These are phyloP conservation scores for Candida ortonii DNA, from an alignment of 805 yeast genomes.

Conservation along the genomic window DNA sequence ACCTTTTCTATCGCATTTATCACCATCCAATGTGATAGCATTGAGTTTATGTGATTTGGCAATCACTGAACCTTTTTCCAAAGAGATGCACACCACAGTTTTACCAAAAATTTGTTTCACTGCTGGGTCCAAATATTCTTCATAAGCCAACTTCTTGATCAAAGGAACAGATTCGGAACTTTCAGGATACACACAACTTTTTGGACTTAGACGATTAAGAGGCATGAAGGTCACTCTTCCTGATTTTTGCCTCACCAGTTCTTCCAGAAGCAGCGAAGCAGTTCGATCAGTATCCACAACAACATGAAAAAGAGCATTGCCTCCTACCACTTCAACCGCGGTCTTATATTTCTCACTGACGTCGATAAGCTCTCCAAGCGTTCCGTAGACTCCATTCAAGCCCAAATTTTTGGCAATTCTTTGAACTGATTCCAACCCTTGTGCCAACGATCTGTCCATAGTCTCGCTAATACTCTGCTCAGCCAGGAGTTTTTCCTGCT, in stretches of 20 bases:
- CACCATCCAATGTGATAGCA: slow-evolving; percentile 91
- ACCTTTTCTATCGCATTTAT: slow-evolving; percentile 80
- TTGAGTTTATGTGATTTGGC: slow-evolving; percentile 59
- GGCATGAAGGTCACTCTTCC: slow-evolving; percentile 95
- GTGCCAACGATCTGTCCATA: slow-evolving; percentile 67
- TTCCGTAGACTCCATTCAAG: slow-evolving; percentile 70
- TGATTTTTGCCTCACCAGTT: slow-evolving; percentile 60
- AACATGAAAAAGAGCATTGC: slow-evolving; percentile 78
- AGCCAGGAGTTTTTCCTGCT: slow-evolving; percentile 53
- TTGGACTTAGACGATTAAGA: slow-evolving; percentile 58
- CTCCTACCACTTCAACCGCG: slow-evolving; percentile 89
- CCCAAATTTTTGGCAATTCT: slow-evolving; percentile 59
- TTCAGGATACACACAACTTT: slow-evolving; percentile 53
- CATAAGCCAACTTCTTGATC: slow-evolving; percentile 67
- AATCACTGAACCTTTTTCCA: slow-evolving; percentile 65
- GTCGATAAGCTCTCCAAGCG: slow-evolving; percentile 77
- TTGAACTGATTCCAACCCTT: slow-evolving; percentile 68
- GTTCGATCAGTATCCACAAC: slow-evolving; percentile 87
- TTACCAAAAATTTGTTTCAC: slow-evolving; percentile 78
- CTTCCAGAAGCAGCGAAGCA: slow-evolving; percentile 76
- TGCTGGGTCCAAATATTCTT: slow-evolving; percentile 57
- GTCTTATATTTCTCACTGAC: slow-evolving; percentile 79
- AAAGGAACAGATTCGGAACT: slow-evolving; percentile 71
- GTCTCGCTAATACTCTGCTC: slow-evolving; percentile 64
- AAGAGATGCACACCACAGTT: slow-evolving; percentile 70